Evolutionary conservation across 108 stramenopile species (phyloP).

Genomic region (Cyclostephanos tholiformis): DNA sequence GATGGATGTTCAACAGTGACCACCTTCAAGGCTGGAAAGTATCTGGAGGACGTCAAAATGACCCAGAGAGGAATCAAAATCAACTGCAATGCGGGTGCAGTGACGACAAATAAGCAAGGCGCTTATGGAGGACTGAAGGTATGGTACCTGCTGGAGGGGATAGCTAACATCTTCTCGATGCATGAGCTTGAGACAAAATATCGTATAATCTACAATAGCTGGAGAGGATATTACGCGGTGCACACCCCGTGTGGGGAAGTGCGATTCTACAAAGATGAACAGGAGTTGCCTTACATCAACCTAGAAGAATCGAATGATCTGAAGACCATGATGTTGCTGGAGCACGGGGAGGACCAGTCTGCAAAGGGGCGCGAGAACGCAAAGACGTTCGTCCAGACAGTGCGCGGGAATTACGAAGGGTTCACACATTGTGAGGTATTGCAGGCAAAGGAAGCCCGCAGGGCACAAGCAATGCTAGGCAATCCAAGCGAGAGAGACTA

Average conservation of each 20-base stretch:
- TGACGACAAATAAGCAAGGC: too few species aligned
- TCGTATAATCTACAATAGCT: too few species aligned
- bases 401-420: too few species aligned
- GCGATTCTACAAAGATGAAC: constrained; percentile 9
- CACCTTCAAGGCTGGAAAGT: neutral
- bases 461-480: neutral
- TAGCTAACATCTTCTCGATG: too few species aligned
- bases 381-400: too few species aligned
- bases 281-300: neutral
- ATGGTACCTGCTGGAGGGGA: too few species aligned
- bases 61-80: too few species aligned
- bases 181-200: neutral
- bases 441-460: too few species aligned
- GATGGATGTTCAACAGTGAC: constrained; percentile 23
- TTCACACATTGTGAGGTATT: too few species aligned
- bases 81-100: too few species aligned
- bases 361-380: neutral
- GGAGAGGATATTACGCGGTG: constrained; percentile 14
- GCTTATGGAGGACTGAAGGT: too few species aligned
- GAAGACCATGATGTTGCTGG: constrained; percentile 10
- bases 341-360: neutral
- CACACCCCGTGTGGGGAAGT: constrained; percentile 13
- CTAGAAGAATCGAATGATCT: neutral
- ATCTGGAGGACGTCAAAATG: neutral
- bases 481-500: neutral